Evolutionary conservation across 441 rosid genomes (phyloP).

Genomic region (Croton setiger): DNA sequence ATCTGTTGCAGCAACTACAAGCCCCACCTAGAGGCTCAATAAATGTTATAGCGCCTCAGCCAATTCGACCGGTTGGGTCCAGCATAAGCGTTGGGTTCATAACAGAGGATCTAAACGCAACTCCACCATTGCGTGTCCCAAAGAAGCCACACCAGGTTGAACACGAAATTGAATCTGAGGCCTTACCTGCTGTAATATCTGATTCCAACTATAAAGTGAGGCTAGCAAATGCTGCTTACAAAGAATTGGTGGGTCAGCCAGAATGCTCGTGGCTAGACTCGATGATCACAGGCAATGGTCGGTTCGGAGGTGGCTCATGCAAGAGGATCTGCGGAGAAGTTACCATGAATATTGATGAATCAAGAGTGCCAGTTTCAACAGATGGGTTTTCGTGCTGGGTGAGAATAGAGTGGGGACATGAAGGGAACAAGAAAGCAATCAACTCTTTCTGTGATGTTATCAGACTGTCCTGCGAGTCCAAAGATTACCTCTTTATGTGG

Average conservation of each 20-base stretch:
- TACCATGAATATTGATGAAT: slow-evolving; percentile 41
- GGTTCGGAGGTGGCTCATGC: slow-evolving; percentile 23
- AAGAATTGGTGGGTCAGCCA: slow-evolving; percentile 94
- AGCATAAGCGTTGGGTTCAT: slow-evolving; percentile 61
- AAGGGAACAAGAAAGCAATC: slow-evolving; percentile 43
- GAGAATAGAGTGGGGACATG: slow-evolving; percentile 74
- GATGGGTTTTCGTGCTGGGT: slow-evolving; percentile 85
- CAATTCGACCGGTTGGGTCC: slow-evolving; percentile 74
- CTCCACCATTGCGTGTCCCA: slow-evolving; percentile 22
- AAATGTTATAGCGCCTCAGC: slow-evolving; percentile 56
- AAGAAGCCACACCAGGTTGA: slow-evolving; percentile 67
- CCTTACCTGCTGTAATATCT: slow-evolving; percentile 60
- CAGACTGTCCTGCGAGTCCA: slow-evolving; percentile 54
- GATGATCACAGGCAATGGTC: slow-evolving; percentile 36
- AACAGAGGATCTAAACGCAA: slow-evolving; percentile 29
- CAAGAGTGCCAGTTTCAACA: slow-evolving; percentile 35
- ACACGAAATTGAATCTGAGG: slow-evolving; percentile 68
- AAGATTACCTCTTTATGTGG: slow-evolving; percentile 70
- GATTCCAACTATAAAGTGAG: slow-evolving; percentile 77
- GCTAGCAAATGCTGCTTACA: slow-evolving; percentile 82
- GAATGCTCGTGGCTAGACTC: slow-evolving; percentile 87
- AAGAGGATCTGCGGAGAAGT: slow-evolving; percentile 88
- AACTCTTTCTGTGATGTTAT: slow-evolving; percentile 67
- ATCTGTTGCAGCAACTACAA: slow-evolving; percentile 64
- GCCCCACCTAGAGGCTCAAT: slow-evolving; percentile 24